Percentiles rank a stretch among this genome's conserved stretches.
Conservation (phyloP, 1,139 yeast genomes). For the Taphrina communis region DNA sequence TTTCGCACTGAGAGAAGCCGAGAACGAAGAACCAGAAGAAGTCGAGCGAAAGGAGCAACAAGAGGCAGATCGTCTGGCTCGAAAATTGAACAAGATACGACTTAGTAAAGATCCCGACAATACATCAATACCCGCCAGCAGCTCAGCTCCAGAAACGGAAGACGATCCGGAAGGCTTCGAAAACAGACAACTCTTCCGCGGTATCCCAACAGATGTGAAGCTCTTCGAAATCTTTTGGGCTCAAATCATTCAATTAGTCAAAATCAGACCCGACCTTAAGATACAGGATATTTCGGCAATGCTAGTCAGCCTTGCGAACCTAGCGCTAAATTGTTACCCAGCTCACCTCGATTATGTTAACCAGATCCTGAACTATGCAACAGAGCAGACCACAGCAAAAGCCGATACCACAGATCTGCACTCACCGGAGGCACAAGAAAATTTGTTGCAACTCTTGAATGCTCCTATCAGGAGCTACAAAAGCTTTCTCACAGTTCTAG, state of each 20-base stretch:
- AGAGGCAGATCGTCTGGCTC: conserved; percentile 44
- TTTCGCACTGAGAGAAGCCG: conserved; percentile 55
- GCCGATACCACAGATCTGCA: conserved; percentile 48
- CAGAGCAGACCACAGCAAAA: conserved; percentile 56
- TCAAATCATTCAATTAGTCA: conserved; percentile 56
- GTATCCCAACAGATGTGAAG: conserved; percentile 43
- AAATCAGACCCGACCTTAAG: conserved; percentile 67
- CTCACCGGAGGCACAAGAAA: conserved; percentile 52
- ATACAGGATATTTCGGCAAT: conserved; percentile 69
- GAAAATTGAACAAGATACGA: conserved; percentile 43
- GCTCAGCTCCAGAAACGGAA: neutral
- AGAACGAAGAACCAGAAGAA: conserved; percentile 45
- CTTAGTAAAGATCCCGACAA: conserved; percentile 2
- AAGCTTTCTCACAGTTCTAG: conserved; percentile 51
- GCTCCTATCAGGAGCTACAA: conserved; percentile 61
- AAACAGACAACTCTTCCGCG: conserved; percentile 27
- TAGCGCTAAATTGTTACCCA: conserved; percentile 73
- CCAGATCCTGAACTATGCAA: conserved; percentile 64
- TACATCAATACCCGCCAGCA: neutral
- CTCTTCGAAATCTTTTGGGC: conserved; percentile 45
- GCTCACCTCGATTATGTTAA: conserved; percentile 66
- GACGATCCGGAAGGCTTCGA: neutral
- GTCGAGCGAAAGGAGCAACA: conserved; percentile 45
- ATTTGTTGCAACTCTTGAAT: conserved; percentile 63
- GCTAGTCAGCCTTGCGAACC: conserved; percentile 66